These are phyloP conservation scores for Cudoniella acicularis DNA, from an alignment of 495 filamentous ascomycete genomes.

Conservation along the genomic window DNA sequence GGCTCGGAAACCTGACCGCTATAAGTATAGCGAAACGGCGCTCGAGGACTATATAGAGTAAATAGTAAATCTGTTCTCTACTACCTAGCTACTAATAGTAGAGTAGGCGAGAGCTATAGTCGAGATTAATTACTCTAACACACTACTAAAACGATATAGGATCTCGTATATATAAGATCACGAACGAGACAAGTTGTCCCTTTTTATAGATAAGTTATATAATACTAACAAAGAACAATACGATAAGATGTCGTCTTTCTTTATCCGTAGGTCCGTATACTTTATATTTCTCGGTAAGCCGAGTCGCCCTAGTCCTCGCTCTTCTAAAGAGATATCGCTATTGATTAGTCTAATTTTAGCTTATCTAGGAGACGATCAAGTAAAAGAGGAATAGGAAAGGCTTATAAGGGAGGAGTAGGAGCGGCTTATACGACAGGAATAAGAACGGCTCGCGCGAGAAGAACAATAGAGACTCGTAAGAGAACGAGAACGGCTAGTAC, in stretches of 20 bases:
- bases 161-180: slow-evolving; percentile 19
- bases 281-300: slow-evolving; percentile 34
- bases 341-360: slow-evolving; percentile 7
- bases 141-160: slow-evolving; percentile 20
- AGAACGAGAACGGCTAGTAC: no score
- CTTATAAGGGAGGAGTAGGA: neutral
- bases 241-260: slow-evolving; percentile 29
- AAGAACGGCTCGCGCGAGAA: neutral
- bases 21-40: slow-evolving; percentile 23
- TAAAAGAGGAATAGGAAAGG: slow-evolving; percentile 4
- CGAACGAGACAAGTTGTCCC: slow-evolving; percentile 19
- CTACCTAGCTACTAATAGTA: slow-evolving; percentile 12
- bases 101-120: slow-evolving; percentile 11
- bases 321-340: slow-evolving; percentile 5
- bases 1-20: slow-evolving; percentile 30
- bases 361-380: slow-evolving; percentile 9
- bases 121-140: slow-evolving; percentile 11
- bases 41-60: slow-evolving; percentile 24
- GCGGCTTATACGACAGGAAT: neutral
- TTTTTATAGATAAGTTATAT: slow-evolving; percentile 32
- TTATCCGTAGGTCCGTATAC: slow-evolving; percentile 32
- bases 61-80: slow-evolving; percentile 26
- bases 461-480: neutral
- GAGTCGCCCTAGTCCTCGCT: neutral
- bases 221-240: slow-evolving; percentile 12